Evolutionary conservation across 192 early-diverging fungal genomes (phyloP).

Genomic region (Dissophora globulifera): DNA sequence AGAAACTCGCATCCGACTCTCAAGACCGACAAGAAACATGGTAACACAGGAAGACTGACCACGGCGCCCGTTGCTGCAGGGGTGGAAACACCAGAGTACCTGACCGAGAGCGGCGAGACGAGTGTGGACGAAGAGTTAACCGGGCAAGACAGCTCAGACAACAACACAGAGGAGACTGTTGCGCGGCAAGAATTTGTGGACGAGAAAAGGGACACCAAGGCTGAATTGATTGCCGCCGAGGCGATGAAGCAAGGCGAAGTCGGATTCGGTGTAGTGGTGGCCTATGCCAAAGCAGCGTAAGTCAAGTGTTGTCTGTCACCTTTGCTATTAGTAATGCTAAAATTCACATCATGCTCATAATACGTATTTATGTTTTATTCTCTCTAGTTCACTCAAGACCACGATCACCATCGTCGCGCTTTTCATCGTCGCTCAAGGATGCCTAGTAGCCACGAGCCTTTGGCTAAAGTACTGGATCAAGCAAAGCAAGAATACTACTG

Average conservation of each 20-base stretch:
- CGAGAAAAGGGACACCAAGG: constrained; percentile 46
- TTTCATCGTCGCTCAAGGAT: constrained; percentile 56
- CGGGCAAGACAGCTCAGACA: not conserved
- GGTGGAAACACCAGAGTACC: not conserved
- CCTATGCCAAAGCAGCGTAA: constrained; percentile 31
- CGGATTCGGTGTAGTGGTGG: constrained; percentile 31
- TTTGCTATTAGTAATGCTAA: too few relatives aligned
- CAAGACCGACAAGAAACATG: not conserved
- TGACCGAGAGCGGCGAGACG: not conserved
- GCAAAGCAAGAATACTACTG: constrained; percentile 47
- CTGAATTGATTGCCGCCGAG: constrained; percentile 25
- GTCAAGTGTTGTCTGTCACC: not conserved
- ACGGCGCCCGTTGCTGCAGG: not conserved
- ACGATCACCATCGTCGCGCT: constrained; percentile 60
- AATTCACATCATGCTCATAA: too few relatives aligned
- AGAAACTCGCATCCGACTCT: constrained; percentile 1
- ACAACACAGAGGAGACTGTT: not conserved
- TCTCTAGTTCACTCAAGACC: constrained; percentile 19
- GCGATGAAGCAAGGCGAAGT: constrained; percentile 14
- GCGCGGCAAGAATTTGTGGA: not conserved
- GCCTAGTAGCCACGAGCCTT: constrained; percentile 61
- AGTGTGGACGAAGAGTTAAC: not conserved
- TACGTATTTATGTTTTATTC: not conserved
- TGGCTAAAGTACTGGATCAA: constrained; percentile 71
- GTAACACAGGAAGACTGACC: not conserved